Base-by-base conservation (phyloP, 306 rosid species). In the Prunus fruticosa region DNA sequence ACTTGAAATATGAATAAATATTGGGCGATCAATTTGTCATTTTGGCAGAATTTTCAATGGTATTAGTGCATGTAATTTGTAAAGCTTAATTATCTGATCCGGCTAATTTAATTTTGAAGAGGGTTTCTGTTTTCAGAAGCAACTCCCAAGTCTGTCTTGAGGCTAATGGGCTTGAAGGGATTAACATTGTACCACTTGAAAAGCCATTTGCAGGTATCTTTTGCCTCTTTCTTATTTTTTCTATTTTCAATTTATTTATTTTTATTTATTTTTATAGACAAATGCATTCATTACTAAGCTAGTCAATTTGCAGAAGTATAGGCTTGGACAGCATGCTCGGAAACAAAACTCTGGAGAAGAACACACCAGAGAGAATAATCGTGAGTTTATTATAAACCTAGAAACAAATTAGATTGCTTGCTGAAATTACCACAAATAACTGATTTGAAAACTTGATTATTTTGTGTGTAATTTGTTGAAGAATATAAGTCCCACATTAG, bases 121-220 rank as follows among this genome's bases (percentile, higher is more conserved):
- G 43, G 3, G 19, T 53, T 63, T 75, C 63, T 34, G 30, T 80
- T 79, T 75, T 76, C 89, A 95, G 99, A 90, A 80, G 99, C 99
- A 30, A 92, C 98, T 82, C 99, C 99, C 20, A 95, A 92, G 82
- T 84, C 98, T 69, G 93, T 95, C 43, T 82, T 87, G 86, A 92
- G 97, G 83, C 73, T 90, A 77, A 95, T 95, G 99, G 93, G 99
- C 20, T 82, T 92, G 82, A 95, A 91, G 82, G 99, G 99, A 38
- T 87, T 95, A 88, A 95, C 99, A 78, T 78, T 95, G 64, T 92
- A 92, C 82, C 99, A 95, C 85, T 82, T 91, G 93, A 95, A 95
- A 90, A 95, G 99, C 72, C 97, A 95, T 86, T 95, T 95, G 72
- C 99, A 92, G 99, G 99, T 11, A 38, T 49, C 4, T 6, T 18